Conservation (phyloP, 2,329 filamentous ascomycete genomes). For the Xylariaceae sp. region DNA sequence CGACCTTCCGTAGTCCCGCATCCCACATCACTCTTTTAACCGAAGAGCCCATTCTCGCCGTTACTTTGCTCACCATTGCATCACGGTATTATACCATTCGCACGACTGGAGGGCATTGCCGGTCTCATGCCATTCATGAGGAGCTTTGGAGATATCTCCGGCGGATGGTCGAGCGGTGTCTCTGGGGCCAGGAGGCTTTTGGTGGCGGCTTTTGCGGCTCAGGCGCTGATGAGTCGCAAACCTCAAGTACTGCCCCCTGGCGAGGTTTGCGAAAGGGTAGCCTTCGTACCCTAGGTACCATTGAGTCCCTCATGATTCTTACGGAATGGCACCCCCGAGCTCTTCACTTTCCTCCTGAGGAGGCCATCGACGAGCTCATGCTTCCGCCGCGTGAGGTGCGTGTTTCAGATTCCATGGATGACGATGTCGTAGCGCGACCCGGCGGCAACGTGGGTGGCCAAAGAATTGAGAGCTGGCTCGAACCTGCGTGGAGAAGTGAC, state of each 20-base stretch:
- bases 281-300: constrained; percentile 81
- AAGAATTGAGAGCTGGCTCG: constrained; percentile 90
- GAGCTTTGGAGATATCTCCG: constrained; percentile 92
- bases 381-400: constrained; percentile 53
- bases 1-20: constrained; percentile 78
- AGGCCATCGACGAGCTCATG: constrained; percentile 64
- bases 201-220: constrained; percentile 80
- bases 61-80: constrained; percentile 85
- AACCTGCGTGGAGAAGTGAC: constrained; percentile 90
- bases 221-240: constrained; percentile 56
- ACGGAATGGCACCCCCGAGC: constrained; percentile 97
- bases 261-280: constrained; percentile 69
- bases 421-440: constrained; percentile 39
- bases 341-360: constrained; percentile 84
- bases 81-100: constrained; percentile 78
- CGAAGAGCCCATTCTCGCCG: constrained; percentile 87
- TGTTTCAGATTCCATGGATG: constrained; percentile 38
- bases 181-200: constrained; percentile 96
- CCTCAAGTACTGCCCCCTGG: constrained; percentile 64
- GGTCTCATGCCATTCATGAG: constrained; percentile 88
- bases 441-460: constrained; percentile 67
- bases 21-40: constrained; percentile 74
- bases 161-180: constrained; percentile 89
- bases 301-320: constrained; percentile 87
- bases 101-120: constrained; percentile 73